Evolutionary conservation across 345 rosid species (phyloP).

Genomic region (Syzygium aromaticum): DNA sequence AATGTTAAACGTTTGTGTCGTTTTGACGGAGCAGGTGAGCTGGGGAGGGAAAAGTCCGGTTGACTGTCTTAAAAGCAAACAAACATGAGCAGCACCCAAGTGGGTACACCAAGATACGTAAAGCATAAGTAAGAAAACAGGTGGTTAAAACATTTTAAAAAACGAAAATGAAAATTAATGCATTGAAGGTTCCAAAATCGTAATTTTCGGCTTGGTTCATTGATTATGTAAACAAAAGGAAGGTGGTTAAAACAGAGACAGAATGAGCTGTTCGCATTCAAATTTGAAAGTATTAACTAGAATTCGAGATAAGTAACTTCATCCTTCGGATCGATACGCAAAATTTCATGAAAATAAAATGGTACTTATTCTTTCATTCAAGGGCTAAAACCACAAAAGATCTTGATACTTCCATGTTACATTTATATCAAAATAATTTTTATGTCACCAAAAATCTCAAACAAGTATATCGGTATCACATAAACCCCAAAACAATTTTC

Average conservation of each 20-base stretch:
- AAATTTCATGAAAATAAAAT: not conserved
- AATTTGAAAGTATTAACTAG: not conserved
- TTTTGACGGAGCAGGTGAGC: not conserved
- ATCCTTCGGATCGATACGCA: not conserved
- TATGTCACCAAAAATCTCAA: too few species aligned
- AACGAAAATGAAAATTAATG: not conserved
- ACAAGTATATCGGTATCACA: too few species aligned
- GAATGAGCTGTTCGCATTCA: not conserved
- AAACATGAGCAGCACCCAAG: not conserved
- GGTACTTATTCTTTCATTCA: too few species aligned
- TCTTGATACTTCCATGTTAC: too few species aligned
- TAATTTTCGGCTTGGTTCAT: not conserved
- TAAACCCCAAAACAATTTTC: too few species aligned
- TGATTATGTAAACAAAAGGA: not conserved
- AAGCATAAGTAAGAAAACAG: not conserved
- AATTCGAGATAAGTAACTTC: too few species aligned
- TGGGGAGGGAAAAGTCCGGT: not conserved
- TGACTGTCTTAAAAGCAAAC: not conserved
- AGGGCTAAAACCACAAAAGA: too few species aligned
- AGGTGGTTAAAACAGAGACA: not conserved
- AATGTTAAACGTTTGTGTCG: not conserved
- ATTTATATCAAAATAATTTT: too few species aligned
- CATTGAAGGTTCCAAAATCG: not conserved
- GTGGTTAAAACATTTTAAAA: not conserved
- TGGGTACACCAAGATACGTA: not conserved